Evolutionary conservation across 352 stramenopile genomes (phyloP), one percentile per base, ranked within the genome.

Genomic region (Pythium dissimile): DNA sequence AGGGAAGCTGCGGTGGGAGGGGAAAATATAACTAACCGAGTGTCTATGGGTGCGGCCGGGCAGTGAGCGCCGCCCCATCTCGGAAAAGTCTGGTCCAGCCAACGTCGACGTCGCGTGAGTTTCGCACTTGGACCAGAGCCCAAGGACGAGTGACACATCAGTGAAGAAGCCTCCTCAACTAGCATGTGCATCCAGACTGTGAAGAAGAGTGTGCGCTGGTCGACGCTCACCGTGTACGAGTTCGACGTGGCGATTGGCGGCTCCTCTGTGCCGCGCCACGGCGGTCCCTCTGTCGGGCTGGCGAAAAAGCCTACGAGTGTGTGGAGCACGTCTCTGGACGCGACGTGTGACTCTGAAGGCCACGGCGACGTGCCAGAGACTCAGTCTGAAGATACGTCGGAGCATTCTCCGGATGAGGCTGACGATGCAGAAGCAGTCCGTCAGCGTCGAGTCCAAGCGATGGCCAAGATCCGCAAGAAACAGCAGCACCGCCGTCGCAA

Each of bases 11-110:
- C 59, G 58, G 10, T 41, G 46, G 30, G 45, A 16, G 59, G 42
- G 59, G 47, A 67, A 67, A 67, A 67, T 67, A 67, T 67, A 67
- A 67, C 59, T 58, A 58, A 59, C 58, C n/a, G 38, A n/a, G n/a
- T 20, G 30, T 50, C 35, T 42, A 43, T 51, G 38, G 23, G 37
- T 13, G 16, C 27, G 31, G 30, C 38, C 44, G 32, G 31, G 30
- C 38, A 55, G 32, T 59, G 32, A 61, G 18, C 43, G 42, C 45
- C 53, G 45, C 39, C 28, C 39, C 56, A 64, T 64, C 55, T 56
- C 55, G 55, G 55, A 62, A 62, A 56, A 62, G 24, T 35, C 34
- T 27, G 24, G 16, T 11, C 39, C 16, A 10, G 26, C 24, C 35
- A 1, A 3, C 12, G 27, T 13, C 37, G 35, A 38, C 39, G 51